Base-by-base conservation (phyloP, 2,329 filamentous ascomycete species). In the Aspergillus hiratsukae region DNA sequence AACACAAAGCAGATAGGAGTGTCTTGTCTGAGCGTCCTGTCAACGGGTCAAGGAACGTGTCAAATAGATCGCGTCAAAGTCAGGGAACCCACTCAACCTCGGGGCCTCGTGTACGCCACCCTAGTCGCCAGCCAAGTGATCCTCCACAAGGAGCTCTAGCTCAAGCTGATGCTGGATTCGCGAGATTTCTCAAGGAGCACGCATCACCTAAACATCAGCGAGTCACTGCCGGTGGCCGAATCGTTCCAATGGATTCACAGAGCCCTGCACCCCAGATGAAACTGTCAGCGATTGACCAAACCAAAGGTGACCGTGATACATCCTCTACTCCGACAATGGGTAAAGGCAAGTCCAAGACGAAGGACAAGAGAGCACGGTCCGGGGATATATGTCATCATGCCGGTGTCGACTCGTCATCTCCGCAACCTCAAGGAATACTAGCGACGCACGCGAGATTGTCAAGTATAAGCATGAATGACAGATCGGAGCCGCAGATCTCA, bases 121-220 rank as follows among this genome's bases (percentile, higher is more conserved):
- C 69, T 23, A 43, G 48, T 53, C 71, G 69, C 28, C 72, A 73
- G 49, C 69, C 74, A 19, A 58, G 62, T 4, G 68, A 70, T 48
- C 69, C 73, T 50, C 71, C 74, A 6, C 62, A 68, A 29, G 66
- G 68, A 25, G 61, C 59, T 40, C 60, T 64, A 10, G 66, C 70
- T 14, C 70, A 76, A 50, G 66, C 63, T 35, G 70, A 78, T 49
- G 66, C 69, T 49, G 78, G 78, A 0, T 80, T 80, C 63, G 73
- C 69, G 31, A 69, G 69, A 40, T 80, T 80, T 55, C 66, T 80
- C 8, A 75, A 75, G 62, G 70, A 77, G 52, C 77, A 80, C 57
- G 70, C 76, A 7, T 79, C 78, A 37, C 77, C 78, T n/a, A 77
- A 72, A 35, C 75, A 78, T 56, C 75, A 80, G 52, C 75, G 78